Base-by-base conservation (phyloP, 148 eudicot species). In the Heliamphora exappendiculata region DNA sequence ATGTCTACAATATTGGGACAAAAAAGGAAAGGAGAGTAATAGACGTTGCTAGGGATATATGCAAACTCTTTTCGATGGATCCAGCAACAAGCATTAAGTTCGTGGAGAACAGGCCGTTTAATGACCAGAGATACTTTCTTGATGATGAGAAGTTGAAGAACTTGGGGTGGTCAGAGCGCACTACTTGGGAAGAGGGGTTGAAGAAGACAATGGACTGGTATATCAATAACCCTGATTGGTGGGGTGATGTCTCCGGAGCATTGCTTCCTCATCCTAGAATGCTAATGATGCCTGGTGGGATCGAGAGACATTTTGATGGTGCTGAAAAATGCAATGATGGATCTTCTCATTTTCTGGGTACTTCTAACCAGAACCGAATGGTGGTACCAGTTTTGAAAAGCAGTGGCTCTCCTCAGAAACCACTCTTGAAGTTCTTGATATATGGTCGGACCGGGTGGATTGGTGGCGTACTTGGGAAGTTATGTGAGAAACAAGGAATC, bases 141-240 rank as follows among this genome's bases (percentile, higher is more conserved):
- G 90, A 89, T 72, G 92, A 89, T 81, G 83, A 89, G 82, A 89
- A 89, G 88, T 66, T 87, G 84, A 84, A 82, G 75, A 65, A 74
- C 34, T 78, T 89, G 82, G 92, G 90, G 41, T 89, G 92, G 92
- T 80, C 87, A 1, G 92, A 89, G 73, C 78, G 84, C 74, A 89
- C 92, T 6, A 59, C 67, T 20, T 89, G 92, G 92, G 88, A 88
- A 79, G 91, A 88, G 22, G 91, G 91, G 24, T 65, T 88, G 70
- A 88, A 82, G 81, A 88, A 84, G 81, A 89, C 92, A 0, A 85
- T 89, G 76, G 90, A 89, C 13, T 89, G 92, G 92, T 89, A 89
- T 71, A 79, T 57, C 37, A 82, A 79, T 47, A 85, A 87, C 64
- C 88, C 92, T 41, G 77, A 83, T 39, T 89, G 87, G 88, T 89